Conservation (phyloP, 352 stramenopile species). For the Pythium oligandrum region DNA sequence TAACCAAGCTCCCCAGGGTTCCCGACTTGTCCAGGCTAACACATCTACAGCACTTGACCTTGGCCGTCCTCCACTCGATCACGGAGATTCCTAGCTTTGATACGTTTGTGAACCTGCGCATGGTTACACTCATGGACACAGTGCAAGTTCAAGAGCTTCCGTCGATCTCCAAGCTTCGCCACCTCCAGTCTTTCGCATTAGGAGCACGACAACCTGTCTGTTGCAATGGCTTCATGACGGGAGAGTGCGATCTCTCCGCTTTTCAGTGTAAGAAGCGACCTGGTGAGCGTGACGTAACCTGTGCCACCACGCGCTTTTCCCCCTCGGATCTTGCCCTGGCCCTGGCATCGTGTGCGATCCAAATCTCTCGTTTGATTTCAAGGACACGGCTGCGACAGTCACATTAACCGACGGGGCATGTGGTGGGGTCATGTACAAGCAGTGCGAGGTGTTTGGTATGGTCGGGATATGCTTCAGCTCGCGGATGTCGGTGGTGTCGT, state of each 20-base stretch:
- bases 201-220: conserved; percentile 30
- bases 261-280: conserved; percentile 23
- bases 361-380: no score
- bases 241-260: conserved; percentile 23
- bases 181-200: conserved; percentile 15
- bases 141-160: background rate
- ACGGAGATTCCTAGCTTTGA: background rate
- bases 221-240: conserved; percentile 30
- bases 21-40: no score
- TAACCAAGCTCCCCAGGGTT: background rate
- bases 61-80: background rate
- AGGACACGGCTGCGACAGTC: no score
- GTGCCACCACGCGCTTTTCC: no score
- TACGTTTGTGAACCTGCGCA: conserved; percentile 8
- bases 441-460: no score
- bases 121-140: conserved; percentile 24
- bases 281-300: no score
- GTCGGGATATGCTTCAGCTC: no score
- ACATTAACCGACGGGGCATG: no score
- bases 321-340: no score
- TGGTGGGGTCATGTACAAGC: no score
- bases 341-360: no score
- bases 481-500: no score
- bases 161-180: background rate
- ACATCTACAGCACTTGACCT: background rate